Evolutionary conservation across 2,329 filamentous ascomycete genomes (phyloP), one percentile per base, ranked within the genome.

Genomic region (Chaetomium sp.): DNA sequence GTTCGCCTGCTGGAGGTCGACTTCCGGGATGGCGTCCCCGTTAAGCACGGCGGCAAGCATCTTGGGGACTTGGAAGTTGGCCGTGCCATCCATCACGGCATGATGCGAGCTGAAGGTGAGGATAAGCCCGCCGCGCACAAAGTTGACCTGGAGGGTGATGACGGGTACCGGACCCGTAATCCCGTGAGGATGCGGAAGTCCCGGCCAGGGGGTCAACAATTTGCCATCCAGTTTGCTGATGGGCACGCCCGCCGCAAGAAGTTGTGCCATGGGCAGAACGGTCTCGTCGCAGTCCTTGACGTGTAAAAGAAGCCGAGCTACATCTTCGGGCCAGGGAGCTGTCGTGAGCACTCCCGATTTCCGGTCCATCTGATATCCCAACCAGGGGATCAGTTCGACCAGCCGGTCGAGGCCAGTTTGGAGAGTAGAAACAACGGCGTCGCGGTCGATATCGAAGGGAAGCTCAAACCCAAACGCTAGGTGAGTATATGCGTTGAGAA

Each of bases 151-250:
- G 3, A 74, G 47, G 16, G 68, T 63, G 12, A 70, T 61, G 16
- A 68, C 55, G 35, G 51, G 64, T 9, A 42, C 47, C 50, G 21
- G 55, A 29, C 55, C 25, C 27, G 50, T 50, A 8, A 31, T 33
- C 13, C 57, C 50, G 21, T 42, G 13, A 0, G 58, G 58, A 4
- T 45, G 51, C n/a, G 57, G 56, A 27, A 60, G 21, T 25, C 23
- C 23, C 9, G 70, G 70, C 9, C 69, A 69, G 3, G 72, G 73
- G 3, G 67, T 67, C 8, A 78, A 66, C 6, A 74, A 38, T 13
- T 70, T 60, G 3, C 69, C 73, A 31, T 76, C 74, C 5, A 78
- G 69, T 72, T 75, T 73, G 7, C 61, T 63, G 13, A 74, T 68
- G 0, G 76, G 74, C 12, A 27, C 56, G 6, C 56, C 7, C 12